Evolutionary conservation across 208 protist species (phyloP).

Genomic region (Acanthamoeba triangularis): DNA sequence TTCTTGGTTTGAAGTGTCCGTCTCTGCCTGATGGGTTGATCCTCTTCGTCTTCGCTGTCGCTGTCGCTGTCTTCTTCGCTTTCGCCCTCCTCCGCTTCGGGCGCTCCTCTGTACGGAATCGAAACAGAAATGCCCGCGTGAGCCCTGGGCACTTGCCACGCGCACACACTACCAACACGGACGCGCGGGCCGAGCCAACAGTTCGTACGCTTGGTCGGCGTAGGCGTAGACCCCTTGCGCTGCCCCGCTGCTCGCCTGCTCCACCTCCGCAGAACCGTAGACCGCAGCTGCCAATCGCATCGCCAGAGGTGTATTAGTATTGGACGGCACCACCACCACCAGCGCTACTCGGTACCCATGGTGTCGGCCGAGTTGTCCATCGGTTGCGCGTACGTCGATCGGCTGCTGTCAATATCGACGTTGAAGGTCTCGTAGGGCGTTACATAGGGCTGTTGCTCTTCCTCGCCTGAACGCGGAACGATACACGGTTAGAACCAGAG

Average conservation of each 20-base stretch:
- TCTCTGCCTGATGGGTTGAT: not conserved
- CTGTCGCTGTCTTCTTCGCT: not conserved
- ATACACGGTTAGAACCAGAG: too few species aligned
- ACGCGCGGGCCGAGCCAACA: too few species aligned
- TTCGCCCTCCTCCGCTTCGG: not conserved
- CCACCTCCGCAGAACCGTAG: not conserved
- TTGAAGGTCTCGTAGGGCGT: not conserved
- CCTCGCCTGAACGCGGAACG: too few species aligned
- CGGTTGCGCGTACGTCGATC: not conserved
- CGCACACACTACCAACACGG: too few species aligned
- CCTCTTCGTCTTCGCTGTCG: not conserved
- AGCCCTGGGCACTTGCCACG: not conserved
- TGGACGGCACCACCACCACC: not conserved
- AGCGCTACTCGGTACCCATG: too few species aligned
- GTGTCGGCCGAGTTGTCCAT: not conserved
- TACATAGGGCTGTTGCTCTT: not conserved
- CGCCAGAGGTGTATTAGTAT: not conserved
- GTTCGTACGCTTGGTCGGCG: too few species aligned
- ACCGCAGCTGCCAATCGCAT: not conserved
- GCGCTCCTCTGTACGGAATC: not conserved
- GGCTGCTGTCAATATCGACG: not conserved
- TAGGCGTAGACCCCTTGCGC: not conserved
- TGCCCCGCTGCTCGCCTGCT: not conserved
- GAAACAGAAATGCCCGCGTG: too few species aligned
- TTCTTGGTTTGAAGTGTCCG: not conserved